These are phyloP conservation scores for Stachybotrys chartarum DNA, from an alignment of 2,329 filamentous ascomycete genomes.

Conservation along the genomic window DNA sequence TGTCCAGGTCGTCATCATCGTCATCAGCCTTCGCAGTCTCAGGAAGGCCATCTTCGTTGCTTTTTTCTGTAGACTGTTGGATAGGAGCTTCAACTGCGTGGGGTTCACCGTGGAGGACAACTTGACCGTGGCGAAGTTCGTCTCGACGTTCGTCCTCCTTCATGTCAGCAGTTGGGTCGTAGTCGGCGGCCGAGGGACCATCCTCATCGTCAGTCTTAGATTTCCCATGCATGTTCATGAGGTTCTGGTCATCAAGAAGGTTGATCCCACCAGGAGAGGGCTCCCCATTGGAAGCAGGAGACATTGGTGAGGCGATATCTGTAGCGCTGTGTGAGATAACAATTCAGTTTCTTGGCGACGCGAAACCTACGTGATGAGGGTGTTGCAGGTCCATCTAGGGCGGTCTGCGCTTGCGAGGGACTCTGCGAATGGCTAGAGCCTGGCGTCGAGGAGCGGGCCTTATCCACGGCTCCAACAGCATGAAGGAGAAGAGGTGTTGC, in stretches of 20 bases:
- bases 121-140: slow-evolving; percentile 54
- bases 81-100: slow-evolving; percentile 16
- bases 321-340: slow-evolving; percentile 16
- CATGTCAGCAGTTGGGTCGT: slow-evolving; percentile 85
- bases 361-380: slow-evolving; percentile 38
- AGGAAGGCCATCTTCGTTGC: not conserved
- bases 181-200: slow-evolving; percentile 85
- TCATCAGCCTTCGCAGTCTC: slow-evolving; percentile 10
- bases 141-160: slow-evolving; percentile 71
- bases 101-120: slow-evolving; percentile 39
- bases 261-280: slow-evolving; percentile 54
- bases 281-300: slow-evolving; percentile 39
- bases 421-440: slow-evolving; percentile 39
- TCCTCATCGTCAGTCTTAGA: slow-evolving; percentile 44
- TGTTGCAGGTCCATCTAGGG: slow-evolving; percentile 31
- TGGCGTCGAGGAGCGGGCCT: slow-evolving; percentile 45
- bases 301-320: slow-evolving; percentile 33
- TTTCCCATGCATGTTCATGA: slow-evolving; percentile 54
- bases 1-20: not conserved
- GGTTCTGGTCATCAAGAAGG: slow-evolving; percentile 58
- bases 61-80: slow-evolving; percentile 11
- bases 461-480: slow-evolving; percentile 59
- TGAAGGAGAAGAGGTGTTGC: slow-evolving; percentile 69
- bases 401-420: slow-evolving; percentile 17
- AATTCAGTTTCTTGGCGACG: not conserved